Evolutionary conservation across 2,329 filamentous ascomycete species (phyloP).

Genomic region (Chaetomiaceae sp.): DNA sequence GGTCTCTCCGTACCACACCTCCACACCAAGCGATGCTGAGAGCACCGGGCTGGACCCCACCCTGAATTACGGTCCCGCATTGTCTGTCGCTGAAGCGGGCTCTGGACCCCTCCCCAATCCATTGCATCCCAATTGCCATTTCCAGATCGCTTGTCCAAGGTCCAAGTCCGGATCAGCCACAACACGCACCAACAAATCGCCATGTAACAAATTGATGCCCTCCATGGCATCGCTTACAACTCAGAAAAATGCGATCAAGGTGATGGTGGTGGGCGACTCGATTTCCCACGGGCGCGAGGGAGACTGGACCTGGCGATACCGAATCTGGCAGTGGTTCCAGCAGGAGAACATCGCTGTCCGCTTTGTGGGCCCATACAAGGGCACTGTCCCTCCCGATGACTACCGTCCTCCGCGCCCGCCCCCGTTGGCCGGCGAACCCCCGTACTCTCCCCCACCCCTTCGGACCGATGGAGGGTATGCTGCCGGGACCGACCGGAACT

Average conservation of each 20-base stretch:
- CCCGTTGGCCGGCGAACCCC: constrained; percentile 13
- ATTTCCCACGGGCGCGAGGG: constrained; percentile 38
- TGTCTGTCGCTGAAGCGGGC: too few species aligned
- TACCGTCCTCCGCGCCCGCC: constrained; percentile 21
- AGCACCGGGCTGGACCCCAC: too few species aligned
- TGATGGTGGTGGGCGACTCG: constrained; percentile 38
- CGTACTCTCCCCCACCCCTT: constrained; percentile 9
- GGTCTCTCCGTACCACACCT: too few species aligned
- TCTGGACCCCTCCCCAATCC: too few species aligned
- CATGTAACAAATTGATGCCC: too few species aligned
- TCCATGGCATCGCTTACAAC: neutral
- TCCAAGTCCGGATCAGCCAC: too few species aligned
- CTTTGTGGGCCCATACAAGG: constrained; percentile 37
- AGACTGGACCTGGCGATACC: constrained; percentile 41
- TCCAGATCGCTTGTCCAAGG: too few species aligned
- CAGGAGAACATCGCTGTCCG: constrained; percentile 23
- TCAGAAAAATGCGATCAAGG: neutral
- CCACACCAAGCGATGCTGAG: too few species aligned
- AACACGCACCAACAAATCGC: too few species aligned
- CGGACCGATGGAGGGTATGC: constrained; percentile 32
- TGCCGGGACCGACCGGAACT: constrained; percentile 26
- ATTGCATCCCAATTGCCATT: too few species aligned
- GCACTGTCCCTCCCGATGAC: constrained; percentile 28
- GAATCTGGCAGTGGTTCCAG: constrained; percentile 39
- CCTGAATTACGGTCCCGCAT: too few species aligned